Evolutionary conservation across 1,284 basidiomycete genomes (phyloP), one percentile per base, ranked within the genome.

Genomic region (Thelephora terrestris): DNA sequence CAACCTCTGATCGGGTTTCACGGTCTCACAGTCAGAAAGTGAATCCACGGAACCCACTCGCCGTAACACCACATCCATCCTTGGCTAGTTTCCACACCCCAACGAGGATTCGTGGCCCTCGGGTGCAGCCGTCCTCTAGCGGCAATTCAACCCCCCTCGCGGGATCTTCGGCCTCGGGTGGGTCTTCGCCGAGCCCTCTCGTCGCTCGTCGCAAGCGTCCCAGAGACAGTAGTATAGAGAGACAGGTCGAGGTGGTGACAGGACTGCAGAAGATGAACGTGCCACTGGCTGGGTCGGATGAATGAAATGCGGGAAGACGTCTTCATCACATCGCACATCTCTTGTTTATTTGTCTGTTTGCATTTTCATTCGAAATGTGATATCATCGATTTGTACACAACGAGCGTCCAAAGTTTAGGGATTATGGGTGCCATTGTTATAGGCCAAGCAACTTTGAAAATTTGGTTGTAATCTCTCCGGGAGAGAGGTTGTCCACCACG

Each of bases 401-500:
- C 29, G 9, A 12, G 7, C 12, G 9, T 32, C 29, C 29, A 32
- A 14, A 32, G 29, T 32, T 6, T 32, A 32, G 29, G 29, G 7
- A 32, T 32, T 14, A 32, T 14, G 29, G 29, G 29, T 32, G n/a
- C 25, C n/a, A 12, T 4, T 42, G 20, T 54, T 60, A 57, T 40
- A 58, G 47, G 52, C 53, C 67, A 43, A 91, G 61, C 52, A 91
- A 65, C 55, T 79, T 73, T 25, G 75, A 71, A 46, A 91, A 73
- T 67, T 78, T 81, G 47, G 75, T 68, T 61, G 83, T 77, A 45
- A 75, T 87, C 57, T 91, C 84, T 39, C 75, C 66, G 27, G 78
- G 74, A 18, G 82, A 77, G 29, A 91, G 76, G 53, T 86, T 80
- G 56, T 90, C 89, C 47, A 94, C 70, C 58, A 85, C 81, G 48